Base-by-base conservation (phyloP, 208 protist species). In the Trypanosoma lewisi region DNA sequence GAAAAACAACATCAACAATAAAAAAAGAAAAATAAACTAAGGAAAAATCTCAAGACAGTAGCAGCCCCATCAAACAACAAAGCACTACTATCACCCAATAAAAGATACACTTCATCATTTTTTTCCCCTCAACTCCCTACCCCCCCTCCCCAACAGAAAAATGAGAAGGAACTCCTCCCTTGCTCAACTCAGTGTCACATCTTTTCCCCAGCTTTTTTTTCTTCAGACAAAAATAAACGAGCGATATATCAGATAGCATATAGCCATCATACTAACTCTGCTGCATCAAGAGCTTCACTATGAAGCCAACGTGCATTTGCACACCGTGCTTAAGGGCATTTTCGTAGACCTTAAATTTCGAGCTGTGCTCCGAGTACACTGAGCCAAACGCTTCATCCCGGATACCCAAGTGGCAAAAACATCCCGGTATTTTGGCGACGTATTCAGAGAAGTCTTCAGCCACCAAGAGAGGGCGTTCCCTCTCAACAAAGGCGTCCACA, bases 401-500 rank as follows among this genome's bases (percentile, higher is more conserved):
- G 0, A 63, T 69, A 31, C 78, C 82, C 3, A 89, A 50, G 78
- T n/a, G 51, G 23, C 30, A 45, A 39, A 75, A 84, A 62, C 67
- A 81, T 44, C 82, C 78, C 0, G 74, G 78, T 17, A 64, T 72
- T 27, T 61, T 47, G 25, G 45, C 36, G 63, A 76, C 68, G 44
- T 75, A 85, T 16, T 69, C 76, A 8, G 78, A 85, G 34, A 88
- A 85, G 66, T 88, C 75, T 57, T 88, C 82, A 33, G 66, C 78
- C 11, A 75, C 82, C 19, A 60, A 72, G 4, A 66, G 31, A 7
- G 78, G 47, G 0, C 66, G 25, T 30, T 67, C 50, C 7, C 77
- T 63, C 48, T 82, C 70, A 19, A 78, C 41, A 41, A 77, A 81
- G 39, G 82, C 72, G 11, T 11, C 34, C 39, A 73, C 70, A 11